Percentiles rank a stretch among this genome's conserved stretches.
These are phyloP conservation scores for Sclerotinia minor DNA, from an alignment of 2,329 filamentous ascomycete species.

Conservation along the genomic window DNA sequence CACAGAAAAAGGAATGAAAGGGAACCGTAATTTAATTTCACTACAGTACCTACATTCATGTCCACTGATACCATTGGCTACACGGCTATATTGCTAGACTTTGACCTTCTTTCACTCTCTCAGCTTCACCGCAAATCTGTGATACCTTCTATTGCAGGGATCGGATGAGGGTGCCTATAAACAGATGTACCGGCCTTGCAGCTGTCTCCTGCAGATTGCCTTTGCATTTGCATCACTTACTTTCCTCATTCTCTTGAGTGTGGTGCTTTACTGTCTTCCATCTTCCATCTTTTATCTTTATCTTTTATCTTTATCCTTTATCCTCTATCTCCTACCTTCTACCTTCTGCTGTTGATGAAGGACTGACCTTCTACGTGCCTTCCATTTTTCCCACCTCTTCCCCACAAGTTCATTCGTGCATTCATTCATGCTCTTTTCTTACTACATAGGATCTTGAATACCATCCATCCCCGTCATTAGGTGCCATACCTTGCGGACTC, in stretches of 20 bases:
- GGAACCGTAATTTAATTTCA: slow-evolving; percentile 3
- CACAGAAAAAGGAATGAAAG: slow-evolving; percentile 14
- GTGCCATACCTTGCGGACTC: not conserved
- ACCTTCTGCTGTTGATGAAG: not conserved
- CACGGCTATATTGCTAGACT: not conserved
- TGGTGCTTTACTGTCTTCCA: too few species aligned
- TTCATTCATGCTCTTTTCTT: not conserved
- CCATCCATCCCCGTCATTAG: not conserved
- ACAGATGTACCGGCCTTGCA: slow-evolving; percentile 14
- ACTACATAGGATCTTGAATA: not conserved
- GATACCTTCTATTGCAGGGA: not conserved
- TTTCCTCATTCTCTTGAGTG: not conserved
- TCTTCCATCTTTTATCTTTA: too few species aligned
- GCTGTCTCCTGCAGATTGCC: slow-evolving; percentile 15
- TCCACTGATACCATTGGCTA: slow-evolving; percentile 15
- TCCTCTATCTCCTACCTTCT: not conserved
- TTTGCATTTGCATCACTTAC: not conserved
- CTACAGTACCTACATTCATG: not conserved
- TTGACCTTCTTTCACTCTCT: slow-evolving; percentile 4
- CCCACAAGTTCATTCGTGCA: not conserved
- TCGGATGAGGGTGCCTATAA: not conserved
- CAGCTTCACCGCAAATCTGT: not conserved
- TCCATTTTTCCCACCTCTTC: slow-evolving; percentile 2
- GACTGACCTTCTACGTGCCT: not conserved
- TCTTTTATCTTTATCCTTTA: too few species aligned